Evolutionary conservation across 164 flowering plant genomes (phyloP), one percentile per base, ranked within the genome.

Genomic region (Kalanchoe fedtschenkoi): DNA sequence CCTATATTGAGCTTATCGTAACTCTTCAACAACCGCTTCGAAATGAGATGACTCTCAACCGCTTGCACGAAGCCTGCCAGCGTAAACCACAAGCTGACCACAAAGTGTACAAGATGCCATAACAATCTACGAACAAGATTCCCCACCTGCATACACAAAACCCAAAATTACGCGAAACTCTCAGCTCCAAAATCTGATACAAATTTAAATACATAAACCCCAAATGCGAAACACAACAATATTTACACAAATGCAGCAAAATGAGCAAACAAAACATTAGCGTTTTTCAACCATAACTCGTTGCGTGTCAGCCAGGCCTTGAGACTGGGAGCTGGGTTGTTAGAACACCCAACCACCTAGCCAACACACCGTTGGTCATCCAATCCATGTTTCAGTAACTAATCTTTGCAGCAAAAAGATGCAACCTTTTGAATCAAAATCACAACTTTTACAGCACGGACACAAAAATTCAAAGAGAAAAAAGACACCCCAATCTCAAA

Each of bases 41-140:
- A 71, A 33, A 95, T 83, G 28, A 82, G 68, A 67, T 71, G 70
- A 75, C 88, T 80, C 66, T 84, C 79, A 22, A 84, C 38, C 21
- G 29, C 59, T 60, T 30, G 19, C 46, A 62, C 71, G 62, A 74
- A 19, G 38, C 71, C 65, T 51, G 62, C 28, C 15, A 64, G 68
- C 29, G 76, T 58, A 75, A 69, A 75, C 76, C 78, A 78, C 15
- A 77, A 39, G 62, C 59, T 72, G 74, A 85, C 62, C 22, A 80
- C 24, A 56, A 83, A 65, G 65, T 89, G 96, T 29, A 87, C 35
- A 37, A 78, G 44, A 66, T 69, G 57, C 97, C 90, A 88, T 55
- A 76, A 64, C 8, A 83, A 14, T 19, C 34, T 70, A 68, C 78
- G 76, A 43, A 66, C 62, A 61, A 73, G 57, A 53, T 66, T 68